A percentile compares a stretch with the other conserved stretches of the same genome.
Evolutionary conservation across 345 rosid genomes (phyloP).

Genomic region (Hypericum androsaemum): DNA sequence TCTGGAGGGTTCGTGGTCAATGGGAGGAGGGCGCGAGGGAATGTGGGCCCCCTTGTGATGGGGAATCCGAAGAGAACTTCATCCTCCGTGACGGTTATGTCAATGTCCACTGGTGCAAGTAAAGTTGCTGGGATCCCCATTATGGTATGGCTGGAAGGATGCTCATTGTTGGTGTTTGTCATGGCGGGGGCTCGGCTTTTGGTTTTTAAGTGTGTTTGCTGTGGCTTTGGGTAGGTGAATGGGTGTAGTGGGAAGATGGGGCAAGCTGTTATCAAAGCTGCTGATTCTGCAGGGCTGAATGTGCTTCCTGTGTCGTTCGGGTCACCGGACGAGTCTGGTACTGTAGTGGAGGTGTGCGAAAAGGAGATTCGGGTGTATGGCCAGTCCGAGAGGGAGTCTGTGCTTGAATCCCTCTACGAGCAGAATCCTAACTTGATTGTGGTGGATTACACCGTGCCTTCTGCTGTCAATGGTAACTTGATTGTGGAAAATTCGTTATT

Average conservation of each 20-base stretch:
- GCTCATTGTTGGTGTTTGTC: too few relatives aligned
- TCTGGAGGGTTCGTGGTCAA: too few relatives aligned
- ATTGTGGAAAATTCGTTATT: neutral
- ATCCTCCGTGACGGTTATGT: too few relatives aligned
- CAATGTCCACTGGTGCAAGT: too few relatives aligned
- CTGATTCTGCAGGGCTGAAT: conserved; percentile 72
- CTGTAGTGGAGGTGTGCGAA: conserved; percentile 55
- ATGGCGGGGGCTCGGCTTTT: too few relatives aligned
- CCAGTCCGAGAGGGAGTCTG: conserved; percentile 55
- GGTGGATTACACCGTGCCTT: conserved; percentile 79
- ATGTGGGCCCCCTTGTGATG: too few relatives aligned
- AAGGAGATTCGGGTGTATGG: conserved; percentile 63
- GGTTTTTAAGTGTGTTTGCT: neutral
- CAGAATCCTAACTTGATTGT: conserved; percentile 65
- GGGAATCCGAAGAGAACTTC: too few relatives aligned
- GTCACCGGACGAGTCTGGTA: conserved; percentile 49
- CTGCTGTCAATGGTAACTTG: conserved; percentile 70
- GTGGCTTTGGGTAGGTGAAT: conserved; percentile 45
- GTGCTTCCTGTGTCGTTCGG: conserved; percentile 75
- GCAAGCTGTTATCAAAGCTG: conserved; percentile 76
- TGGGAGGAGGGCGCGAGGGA: too few relatives aligned
- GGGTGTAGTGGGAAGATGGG: conserved; percentile 88
- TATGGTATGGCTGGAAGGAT: too few relatives aligned
- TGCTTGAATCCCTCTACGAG: conserved; percentile 47
- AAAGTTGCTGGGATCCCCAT: too few relatives aligned